These are phyloP conservation scores for Globisporangium barbulae DNA, from an alignment of 352 stramenopile genomes.

Conservation along the genomic window DNA sequence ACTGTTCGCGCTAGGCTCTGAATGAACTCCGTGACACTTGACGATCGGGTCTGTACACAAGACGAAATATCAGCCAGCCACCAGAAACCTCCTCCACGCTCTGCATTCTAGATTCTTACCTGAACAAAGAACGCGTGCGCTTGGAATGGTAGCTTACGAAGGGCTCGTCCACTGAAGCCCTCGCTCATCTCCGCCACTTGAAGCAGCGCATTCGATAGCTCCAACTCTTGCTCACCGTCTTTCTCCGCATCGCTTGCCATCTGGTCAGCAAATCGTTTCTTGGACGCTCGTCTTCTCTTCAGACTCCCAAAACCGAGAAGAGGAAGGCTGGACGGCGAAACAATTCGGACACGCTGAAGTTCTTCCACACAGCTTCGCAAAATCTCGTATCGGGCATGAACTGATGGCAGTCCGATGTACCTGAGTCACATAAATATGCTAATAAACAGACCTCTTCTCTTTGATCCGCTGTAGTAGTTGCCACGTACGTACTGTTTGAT, in stretches of 20 bases:
- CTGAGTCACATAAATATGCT: constrained; percentile 20
- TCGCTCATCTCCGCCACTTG: constrained; percentile 44
- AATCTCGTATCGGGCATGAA: constrained; percentile 77
- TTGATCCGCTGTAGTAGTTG: constrained; percentile 9
- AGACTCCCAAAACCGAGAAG: constrained; percentile 32
- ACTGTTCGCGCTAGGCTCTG: constrained; percentile 1
- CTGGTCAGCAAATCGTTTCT: constrained; percentile 40
- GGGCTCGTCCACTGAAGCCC: constrained; percentile 65
- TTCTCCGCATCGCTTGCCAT: constrained; percentile 18
- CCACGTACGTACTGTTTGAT: constrained; percentile 86
- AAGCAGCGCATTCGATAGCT: constrained; percentile 33
- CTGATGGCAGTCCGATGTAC: constrained; percentile 62
- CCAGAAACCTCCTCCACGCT: neutral
- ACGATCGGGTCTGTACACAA: neutral
- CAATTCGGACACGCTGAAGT: constrained; percentile 68
- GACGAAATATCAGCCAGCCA: neutral
- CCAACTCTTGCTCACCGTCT: constrained; percentile 15
- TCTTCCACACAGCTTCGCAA: constrained; percentile 81
- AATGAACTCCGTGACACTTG: constrained; percentile 6
- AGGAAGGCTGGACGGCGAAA: constrained; percentile 23
- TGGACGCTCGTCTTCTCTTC: constrained; percentile 20
- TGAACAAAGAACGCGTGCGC: constrained; percentile 68
- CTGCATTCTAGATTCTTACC: constrained; percentile 21
- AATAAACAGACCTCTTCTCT: neutral
- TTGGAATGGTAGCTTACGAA: constrained; percentile 87